phyloP scores from a whole-genome alignment of 2,329 filamentous ascomycete species.

The Neospermospora avenae region DNA sequence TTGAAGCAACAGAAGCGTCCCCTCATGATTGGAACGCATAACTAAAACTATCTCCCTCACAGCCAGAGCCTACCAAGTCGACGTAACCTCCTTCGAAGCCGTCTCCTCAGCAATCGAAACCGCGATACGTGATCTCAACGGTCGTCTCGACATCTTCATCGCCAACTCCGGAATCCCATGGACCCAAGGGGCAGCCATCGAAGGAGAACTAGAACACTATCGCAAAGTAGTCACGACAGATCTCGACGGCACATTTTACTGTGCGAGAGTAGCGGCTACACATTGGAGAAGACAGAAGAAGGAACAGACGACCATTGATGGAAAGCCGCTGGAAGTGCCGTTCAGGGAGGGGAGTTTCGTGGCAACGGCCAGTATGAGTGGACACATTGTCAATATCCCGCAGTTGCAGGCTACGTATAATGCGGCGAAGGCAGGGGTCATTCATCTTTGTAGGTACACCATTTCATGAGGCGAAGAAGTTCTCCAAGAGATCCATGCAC shows the following conservation, averaged over 20 bases:
- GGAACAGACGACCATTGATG: conserved; percentile 60
- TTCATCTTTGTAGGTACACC: conserved; percentile 51
- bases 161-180: conserved; percentile 76
- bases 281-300: conserved; percentile 70
- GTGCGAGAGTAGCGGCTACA: conserved; percentile 64
- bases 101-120: conserved; percentile 42
- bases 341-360: conserved; percentile 69
- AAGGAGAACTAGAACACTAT: conserved; percentile 62
- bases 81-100: conserved; percentile 50
- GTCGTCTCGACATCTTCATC: conserved; percentile 73
- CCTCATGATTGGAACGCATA: conserved; percentile 10
- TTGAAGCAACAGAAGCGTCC: background rate
- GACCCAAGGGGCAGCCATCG: conserved; percentile 65
- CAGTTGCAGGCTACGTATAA: conserved; percentile 74
- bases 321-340: conserved; percentile 53
- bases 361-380: conserved; percentile 75
- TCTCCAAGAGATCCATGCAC: background rate
- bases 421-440: conserved; percentile 64
- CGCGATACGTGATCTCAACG: conserved; percentile 62
- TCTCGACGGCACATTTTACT: conserved; percentile 75
- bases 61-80: conserved; percentile 61
- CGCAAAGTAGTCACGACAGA: conserved; percentile 67
- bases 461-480: background rate
- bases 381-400: conserved; percentile 73
- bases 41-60: conserved; percentile 11